Evolutionary conservation across 1,284 basidiomycete species (phyloP).

Genomic region (Cryptococcus sp.): DNA sequence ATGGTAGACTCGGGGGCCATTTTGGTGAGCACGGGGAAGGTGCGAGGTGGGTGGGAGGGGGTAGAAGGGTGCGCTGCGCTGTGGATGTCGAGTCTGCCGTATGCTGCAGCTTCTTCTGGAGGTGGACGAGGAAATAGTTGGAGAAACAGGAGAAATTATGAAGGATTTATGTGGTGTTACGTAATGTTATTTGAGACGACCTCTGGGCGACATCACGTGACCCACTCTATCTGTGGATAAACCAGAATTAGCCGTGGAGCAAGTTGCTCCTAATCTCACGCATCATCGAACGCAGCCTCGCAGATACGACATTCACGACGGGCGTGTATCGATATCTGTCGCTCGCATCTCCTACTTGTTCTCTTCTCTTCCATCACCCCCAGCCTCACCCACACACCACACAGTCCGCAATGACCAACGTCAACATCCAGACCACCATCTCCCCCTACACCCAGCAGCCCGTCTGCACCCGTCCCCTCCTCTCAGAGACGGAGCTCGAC

Average conservation of each 20-base stretch:
- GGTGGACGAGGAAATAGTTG: conserved; percentile 3
- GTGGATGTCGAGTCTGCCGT: background rate
- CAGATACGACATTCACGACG: background rate
- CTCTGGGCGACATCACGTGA: background rate
- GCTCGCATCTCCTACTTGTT: background rate
- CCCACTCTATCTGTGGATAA: too few relatives aligned
- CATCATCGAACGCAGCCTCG: background rate
- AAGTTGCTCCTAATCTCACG: background rate
- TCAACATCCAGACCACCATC: conserved; percentile 54
- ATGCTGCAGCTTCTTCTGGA: background rate
- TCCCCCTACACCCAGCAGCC: conserved; percentile 53
- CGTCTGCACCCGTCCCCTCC: conserved; percentile 49
- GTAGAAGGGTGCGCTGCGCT: background rate
- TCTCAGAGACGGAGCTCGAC: conserved; percentile 57
- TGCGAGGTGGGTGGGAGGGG: background rate
- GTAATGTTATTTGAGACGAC: background rate
- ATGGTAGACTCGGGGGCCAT: conserved; percentile 49
- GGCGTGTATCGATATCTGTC: background rate
- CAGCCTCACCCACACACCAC: background rate
- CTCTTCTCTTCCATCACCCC: background rate
- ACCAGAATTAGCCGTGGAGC: background rate
- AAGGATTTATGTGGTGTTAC: background rate
- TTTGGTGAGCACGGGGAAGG: background rate
- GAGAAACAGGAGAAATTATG: conserved; percentile 1
- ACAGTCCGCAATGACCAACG: conserved; percentile 22